These are phyloP conservation scores for Metschnikowia proteae DNA, from an alignment of 805 yeast species.

Conservation along the genomic window DNA sequence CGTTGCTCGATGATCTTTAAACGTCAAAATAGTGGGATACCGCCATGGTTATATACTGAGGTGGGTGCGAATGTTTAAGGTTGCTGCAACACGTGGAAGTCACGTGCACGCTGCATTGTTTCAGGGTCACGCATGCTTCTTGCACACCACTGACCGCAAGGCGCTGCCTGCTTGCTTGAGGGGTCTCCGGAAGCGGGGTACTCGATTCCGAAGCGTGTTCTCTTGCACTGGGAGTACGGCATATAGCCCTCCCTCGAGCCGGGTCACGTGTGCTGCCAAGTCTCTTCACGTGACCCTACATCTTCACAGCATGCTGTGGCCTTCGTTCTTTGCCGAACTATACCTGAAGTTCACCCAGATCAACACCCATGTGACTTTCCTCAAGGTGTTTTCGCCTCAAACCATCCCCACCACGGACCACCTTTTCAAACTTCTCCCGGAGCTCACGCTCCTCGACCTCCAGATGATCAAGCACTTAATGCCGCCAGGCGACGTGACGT, in stretches of 20 bases:
- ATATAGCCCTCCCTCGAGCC: too few species aligned
- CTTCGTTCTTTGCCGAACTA: slow-evolving; percentile 8
- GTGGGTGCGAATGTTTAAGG: background rate
- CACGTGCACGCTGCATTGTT: too few species aligned
- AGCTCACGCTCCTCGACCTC: slow-evolving; percentile 48
- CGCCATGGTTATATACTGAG: too few species aligned
- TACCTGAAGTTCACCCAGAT: slow-evolving; percentile 14
- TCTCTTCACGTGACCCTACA: background rate
- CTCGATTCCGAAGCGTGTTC: too few species aligned
- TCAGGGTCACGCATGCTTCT: too few species aligned
- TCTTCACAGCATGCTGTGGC: slow-evolving; percentile 8
- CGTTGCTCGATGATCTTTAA: too few species aligned
- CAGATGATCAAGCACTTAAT: slow-evolving; percentile 59
- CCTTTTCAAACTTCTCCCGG: slow-evolving; percentile 28
- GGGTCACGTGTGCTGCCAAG: too few species aligned
- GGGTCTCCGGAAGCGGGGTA: too few species aligned
- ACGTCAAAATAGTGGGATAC: too few species aligned
- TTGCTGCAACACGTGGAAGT: slow-evolving; percentile 3
- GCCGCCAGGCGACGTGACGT: slow-evolving; percentile 65
- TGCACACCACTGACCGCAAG: too few species aligned
- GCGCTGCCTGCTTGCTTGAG: too few species aligned
- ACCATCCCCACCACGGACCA: slow-evolving; percentile 29
- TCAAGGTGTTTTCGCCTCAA: slow-evolving; percentile 20
- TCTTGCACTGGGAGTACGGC: too few species aligned
- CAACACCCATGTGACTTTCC: slow-evolving; percentile 37